These are phyloP conservation scores for Luffa aegyptiaca DNA, from an alignment of 306 rosid genomes.

Conservation along the genomic window DNA sequence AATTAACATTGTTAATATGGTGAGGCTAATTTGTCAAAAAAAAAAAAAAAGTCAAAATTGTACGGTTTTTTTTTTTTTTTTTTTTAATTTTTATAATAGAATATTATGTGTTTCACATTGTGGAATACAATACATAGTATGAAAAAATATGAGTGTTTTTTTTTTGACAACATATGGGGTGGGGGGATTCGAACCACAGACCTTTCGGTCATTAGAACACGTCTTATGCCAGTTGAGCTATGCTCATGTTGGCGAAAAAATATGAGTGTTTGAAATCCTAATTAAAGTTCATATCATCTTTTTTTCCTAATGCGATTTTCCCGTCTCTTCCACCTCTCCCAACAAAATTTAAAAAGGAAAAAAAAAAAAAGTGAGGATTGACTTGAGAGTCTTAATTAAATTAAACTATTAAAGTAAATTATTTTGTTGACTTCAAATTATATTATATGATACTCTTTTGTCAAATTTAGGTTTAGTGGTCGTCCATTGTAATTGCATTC, in stretches of 20 bases:
- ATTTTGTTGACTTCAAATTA: neutral
- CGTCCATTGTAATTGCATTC: neutral
- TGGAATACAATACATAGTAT: neutral
- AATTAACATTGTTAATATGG: neutral
- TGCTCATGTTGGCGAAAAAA: too few relatives aligned
- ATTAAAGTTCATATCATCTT: neutral
- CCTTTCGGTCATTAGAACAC: too few relatives aligned
- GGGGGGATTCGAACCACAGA: too few relatives aligned
- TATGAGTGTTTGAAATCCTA: neutral
- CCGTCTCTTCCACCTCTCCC: neutral
- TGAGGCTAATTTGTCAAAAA: neutral
- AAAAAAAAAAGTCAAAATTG: neutral
- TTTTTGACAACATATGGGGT: too few relatives aligned
- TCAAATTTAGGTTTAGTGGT: neutral
- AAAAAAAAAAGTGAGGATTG: neutral
- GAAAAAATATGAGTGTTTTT: neutral
- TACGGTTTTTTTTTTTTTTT: neutral
- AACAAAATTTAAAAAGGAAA: neutral
- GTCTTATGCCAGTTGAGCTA: too few relatives aligned
- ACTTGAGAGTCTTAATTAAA: neutral
- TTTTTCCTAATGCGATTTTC: neutral
- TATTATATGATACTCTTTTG: neutral
- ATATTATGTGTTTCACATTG: neutral
- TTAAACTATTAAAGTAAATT: neutral
- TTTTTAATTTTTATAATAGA: too few relatives aligned